Evolutionary conservation across 2,329 filamentous ascomycete species (phyloP).

Genomic region (Magnaporthiopsis incrustans): DNA sequence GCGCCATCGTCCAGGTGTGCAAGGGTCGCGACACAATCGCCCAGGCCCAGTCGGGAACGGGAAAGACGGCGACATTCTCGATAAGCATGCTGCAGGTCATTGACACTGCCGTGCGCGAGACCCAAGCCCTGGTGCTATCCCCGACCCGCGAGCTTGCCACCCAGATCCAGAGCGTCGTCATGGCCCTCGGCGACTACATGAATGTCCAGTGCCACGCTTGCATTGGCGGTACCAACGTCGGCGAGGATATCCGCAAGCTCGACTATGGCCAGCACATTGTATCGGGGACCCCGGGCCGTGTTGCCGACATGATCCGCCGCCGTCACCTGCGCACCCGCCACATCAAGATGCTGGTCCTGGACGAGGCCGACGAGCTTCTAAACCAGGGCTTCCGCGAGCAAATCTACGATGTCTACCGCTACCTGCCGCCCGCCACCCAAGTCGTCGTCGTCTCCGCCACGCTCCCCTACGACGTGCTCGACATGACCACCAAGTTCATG

Average conservation of each 20-base stretch:
- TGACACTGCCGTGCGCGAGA: conserved; percentile 87
- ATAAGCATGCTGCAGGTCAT: conserved; percentile 99
- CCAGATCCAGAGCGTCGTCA: conserved; percentile 99
- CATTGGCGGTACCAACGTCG: conserved; percentile 96
- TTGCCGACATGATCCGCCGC: conserved; percentile 99
- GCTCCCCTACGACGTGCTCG: conserved; percentile 97
- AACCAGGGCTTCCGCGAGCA: conserved; percentile 98
- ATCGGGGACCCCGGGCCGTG: conserved; percentile 95
- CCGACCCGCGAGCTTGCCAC: conserved; percentile 97
- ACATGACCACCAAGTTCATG: conserved; percentile 99
- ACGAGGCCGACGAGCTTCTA: conserved; percentile 97
- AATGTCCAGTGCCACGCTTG: conserved; percentile 98
- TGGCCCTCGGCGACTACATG: conserved; percentile 99
- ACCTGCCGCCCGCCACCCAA: conserved; percentile 95
- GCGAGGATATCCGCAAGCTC: conserved; percentile 97
- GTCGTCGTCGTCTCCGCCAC: conserved; percentile 97
- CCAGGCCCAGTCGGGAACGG: conserved; percentile 97
- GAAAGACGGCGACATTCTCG: conserved; percentile 99
- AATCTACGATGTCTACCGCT: conserved; percentile 99
- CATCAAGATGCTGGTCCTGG: conserved; percentile 99
- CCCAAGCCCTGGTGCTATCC: conserved; percentile 96
- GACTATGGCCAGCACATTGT: conserved; percentile 95
- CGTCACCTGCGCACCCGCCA: conserved; percentile 92
- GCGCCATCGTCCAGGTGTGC: conserved; percentile 97
- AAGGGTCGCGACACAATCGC: conserved; percentile 98